Evolutionary conservation across 768 basidiomycete species (phyloP).

Genomic region (Pleurotus sapidus): DNA sequence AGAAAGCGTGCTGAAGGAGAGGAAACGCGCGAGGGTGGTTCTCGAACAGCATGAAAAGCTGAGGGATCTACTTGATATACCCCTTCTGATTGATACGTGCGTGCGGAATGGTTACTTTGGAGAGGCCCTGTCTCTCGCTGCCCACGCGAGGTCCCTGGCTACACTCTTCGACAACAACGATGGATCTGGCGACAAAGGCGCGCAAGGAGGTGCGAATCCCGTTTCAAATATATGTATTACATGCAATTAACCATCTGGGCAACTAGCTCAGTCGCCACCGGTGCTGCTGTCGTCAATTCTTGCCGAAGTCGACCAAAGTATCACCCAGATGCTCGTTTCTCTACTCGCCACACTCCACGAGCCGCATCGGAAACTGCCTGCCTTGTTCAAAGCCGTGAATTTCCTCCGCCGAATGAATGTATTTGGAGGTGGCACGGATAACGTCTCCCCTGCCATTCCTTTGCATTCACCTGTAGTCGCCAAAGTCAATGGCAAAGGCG

Average conservation of each 20-base stretch:
- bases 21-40: conserved; percentile 78
- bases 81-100: conserved; percentile 88
- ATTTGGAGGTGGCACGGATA: conserved; percentile 27
- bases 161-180: conserved; percentile 5
- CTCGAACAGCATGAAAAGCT: conserved; percentile 94
- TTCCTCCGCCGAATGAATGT: conserved; percentile 84
- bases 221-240: neutral
- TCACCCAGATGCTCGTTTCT: conserved; percentile 72
- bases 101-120: conserved; percentile 90
- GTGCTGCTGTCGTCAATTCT: conserved; percentile 60
- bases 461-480: neutral
- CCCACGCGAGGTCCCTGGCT: conserved; percentile 60
- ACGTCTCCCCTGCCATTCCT: neutral
- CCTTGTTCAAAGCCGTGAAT: conserved; percentile 85
- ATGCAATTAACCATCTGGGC: conserved; percentile 8
- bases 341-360: conserved; percentile 79
- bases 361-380: conserved; percentile 80
- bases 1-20: conserved; percentile 70
- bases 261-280: conserved; percentile 38
- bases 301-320: conserved; percentile 64
- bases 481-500: conserved; percentile 9
- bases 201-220: conserved; percentile 5
- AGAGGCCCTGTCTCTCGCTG: conserved; percentile 84
- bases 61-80: conserved; percentile 87
- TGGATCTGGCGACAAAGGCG: neutral